Evolutionary conservation across 148 eudicot species (phyloP), one percentile per base, ranked within the genome.

Genomic region (Gaultheria prostrata): DNA sequence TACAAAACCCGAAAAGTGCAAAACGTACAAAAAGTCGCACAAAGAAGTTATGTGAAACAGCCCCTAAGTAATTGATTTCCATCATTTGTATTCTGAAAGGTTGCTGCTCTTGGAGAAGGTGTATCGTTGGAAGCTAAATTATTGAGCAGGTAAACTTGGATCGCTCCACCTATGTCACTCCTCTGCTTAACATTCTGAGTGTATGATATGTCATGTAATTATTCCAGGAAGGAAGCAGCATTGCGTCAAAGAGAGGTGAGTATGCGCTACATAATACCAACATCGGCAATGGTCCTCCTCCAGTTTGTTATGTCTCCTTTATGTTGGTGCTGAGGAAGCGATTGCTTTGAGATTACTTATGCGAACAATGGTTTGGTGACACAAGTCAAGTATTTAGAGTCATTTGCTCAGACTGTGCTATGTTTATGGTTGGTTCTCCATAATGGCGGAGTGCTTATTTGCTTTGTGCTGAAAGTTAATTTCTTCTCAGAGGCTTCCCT

Each of bases 31-130:
- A 39, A 39, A 39, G 43, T 39, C 4, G 43, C 43, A 39, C 43
- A 39, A 39, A 39, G 43, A 39, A 39, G 43, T 39, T 39, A 39
- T 39, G 43, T 39, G 3, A 39, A 39, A 39, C 43, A 39, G 4
- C 43, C 43, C 61, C 8, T 76, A 80, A 63, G 39, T 26, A n/a
- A 7, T 8, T 53, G 53, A 49, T 18, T 49, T 46, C 26, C 82
- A 61, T 8, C 28, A 24, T 80, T 82, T 49, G 1, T 30, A 51
- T 77, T 71, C 33, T 76, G 51, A 65, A 80, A 97, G 99, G 99
- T 97, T 86, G 98, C 99, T 84, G 86, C 97, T 77, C 97, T 97
- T 69, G 98, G 98, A 43, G 99, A 97, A 90, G 99, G 99, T 54
- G 88, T 93, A 81, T 97, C 99, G 12, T 83, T 97, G 90, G 99